A percentile compares a stretch with the other conserved stretches of the same genome.
Conservation (phyloP, 1,284 basidiomycete genomes). For the Marasmius oreades region DNA sequence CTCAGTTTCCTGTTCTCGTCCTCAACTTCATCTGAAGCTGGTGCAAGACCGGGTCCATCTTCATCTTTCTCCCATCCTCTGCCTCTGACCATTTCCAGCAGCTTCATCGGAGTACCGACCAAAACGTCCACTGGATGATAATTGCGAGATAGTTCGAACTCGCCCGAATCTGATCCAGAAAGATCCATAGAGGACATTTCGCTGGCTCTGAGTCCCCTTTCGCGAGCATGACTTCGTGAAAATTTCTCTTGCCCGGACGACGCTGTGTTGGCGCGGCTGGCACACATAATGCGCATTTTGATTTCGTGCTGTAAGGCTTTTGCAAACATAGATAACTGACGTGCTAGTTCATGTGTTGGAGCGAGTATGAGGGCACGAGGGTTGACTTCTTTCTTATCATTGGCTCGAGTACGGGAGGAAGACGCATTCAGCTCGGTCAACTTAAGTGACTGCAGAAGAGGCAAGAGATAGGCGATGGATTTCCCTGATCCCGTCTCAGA, state of each 20-base stretch:
- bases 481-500: conserved; percentile 90
- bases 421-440: conserved; percentile 37
- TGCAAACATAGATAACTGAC: conserved; percentile 72
- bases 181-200: conserved; percentile 3
- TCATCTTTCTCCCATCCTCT: conserved; percentile 57
- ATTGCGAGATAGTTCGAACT: not conserved
- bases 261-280: conserved; percentile 53
- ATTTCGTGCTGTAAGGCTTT: conserved; percentile 72
- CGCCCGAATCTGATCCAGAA: conserved; percentile 11
- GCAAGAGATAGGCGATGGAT: conserved; percentile 85
- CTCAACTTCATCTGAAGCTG: conserved; percentile 9
- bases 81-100: conserved; percentile 70
- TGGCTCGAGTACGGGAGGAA: not conserved
- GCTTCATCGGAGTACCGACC: conserved; percentile 73
- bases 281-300: conserved; percentile 73
- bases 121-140: conserved; percentile 62
- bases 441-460: conserved; percentile 77
- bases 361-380: conserved; percentile 80
- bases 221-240: conserved; percentile 16
- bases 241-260: conserved; percentile 19
- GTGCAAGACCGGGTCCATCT: conserved; percentile 20
- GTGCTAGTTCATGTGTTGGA: conserved; percentile 84
- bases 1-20: conserved; percentile 22
- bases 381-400: conserved; percentile 23
- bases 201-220: conserved; percentile 27